Evolutionary conservation across 345 rosid genomes (phyloP).

Genomic region (Heritiera littoralis): DNA sequence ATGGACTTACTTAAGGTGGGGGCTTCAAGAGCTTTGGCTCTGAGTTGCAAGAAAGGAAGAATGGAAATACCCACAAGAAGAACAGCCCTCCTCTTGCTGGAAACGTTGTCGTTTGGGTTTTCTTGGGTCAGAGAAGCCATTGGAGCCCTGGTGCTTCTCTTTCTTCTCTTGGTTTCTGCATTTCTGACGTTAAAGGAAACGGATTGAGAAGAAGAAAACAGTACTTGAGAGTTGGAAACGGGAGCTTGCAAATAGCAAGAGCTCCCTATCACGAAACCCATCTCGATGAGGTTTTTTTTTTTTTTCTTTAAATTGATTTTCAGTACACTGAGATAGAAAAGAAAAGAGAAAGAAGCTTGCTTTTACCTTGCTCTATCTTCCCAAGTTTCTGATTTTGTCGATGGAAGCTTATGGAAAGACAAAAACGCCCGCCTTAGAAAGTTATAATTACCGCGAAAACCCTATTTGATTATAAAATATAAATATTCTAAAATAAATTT

Average conservation of each 20-base stretch:
- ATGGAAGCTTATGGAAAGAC: not conserved
- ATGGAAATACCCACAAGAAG: constrained; percentile 21
- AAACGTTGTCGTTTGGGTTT: not conserved
- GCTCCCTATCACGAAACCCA: constrained; percentile 9
- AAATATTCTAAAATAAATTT: too few species aligned
- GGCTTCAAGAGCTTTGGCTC: constrained; percentile 20
- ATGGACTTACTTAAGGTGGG: constrained; percentile 3
- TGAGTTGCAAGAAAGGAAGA: constrained; percentile 15
- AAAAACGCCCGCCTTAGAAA: not conserved
- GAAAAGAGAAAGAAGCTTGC: not conserved
- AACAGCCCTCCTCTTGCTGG: constrained; percentile 12
- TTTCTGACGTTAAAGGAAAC: not conserved
- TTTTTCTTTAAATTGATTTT: not conserved
- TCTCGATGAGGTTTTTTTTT: not conserved
- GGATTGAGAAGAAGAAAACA: constrained; percentile 12
- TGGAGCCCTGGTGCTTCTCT: constrained; percentile 16
- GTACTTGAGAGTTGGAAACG: not conserved
- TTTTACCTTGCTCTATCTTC: not conserved
- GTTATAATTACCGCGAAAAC: not conserved
- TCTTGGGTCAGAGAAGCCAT: not conserved
- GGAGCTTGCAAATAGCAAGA: constrained; percentile 19
- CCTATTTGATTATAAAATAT: not conserved
- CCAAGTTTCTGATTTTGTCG: not conserved
- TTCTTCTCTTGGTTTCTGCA: constrained; percentile 7
- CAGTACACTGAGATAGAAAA: not conserved